Evolutionary conservation across 2,329 filamentous ascomycete genomes (phyloP), one percentile per base, ranked within the genome.

Genomic region (Neofusicoccum kwambonambiense): DNA sequence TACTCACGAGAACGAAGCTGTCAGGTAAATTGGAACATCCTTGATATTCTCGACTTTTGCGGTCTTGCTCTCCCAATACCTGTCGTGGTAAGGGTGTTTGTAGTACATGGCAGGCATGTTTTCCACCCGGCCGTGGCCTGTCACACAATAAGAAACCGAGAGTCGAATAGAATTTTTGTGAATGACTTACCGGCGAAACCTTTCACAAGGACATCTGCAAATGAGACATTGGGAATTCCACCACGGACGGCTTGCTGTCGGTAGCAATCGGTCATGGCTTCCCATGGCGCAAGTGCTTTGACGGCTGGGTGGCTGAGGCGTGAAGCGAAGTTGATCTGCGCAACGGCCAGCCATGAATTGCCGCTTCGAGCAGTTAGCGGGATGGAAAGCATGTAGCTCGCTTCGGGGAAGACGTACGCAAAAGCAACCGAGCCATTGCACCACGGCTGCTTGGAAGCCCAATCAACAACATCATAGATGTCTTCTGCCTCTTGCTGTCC

Each of bases 381-480:
- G 11, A 22, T 7, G 15, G 17, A 0, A 1, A 6, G 7, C 15
- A 27, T 8, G 17, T 8, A 11, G 9, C 15, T 54, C 22, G 12
- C 6, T 17, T 9, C 4, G 9, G 37, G 3, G 3, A 42, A 34
- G 5, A 6, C 62, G 41, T 17, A 64, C 62, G 78, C 77, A 70
- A 82, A 75, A 6, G 77, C 79, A n/a, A 82, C 72, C 3, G 68
- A 71, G 12, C 80, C 80, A 57, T 79, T 82, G 64, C 80, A 81
- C 81, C 81, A 83, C 1, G 72, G 67, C 69, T 78, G 74, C 34
- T 74, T 69, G 0, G 80, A 79, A 42, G 81, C 69, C 35, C 70
- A 73, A 64, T 83, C 80, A 11, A 83, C 75, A 0, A 79, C 74
- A 66, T 83, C 81, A 61, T 82, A 80, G 5, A 79, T 77, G 65